Percentiles rank a stretch among this genome's conserved stretches.
These are phyloP conservation scores for Cadophora malorum DNA, from an alignment of 2,329 filamentous ascomycete genomes.

Conservation along the genomic window DNA sequence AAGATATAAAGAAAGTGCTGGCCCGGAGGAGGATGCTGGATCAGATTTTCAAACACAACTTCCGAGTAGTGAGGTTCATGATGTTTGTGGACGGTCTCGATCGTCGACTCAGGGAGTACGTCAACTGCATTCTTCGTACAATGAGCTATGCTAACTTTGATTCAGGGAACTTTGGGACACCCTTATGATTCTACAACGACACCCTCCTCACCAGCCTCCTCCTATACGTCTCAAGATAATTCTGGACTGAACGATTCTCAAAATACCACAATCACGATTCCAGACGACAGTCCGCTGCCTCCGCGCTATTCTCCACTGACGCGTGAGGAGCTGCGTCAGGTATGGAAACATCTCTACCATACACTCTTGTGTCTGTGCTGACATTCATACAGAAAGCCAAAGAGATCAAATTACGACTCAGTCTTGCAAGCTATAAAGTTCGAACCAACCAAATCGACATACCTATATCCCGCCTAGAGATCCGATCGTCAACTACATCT, in stretches of 20 bases:
- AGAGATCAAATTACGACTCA: conserved; percentile 70
- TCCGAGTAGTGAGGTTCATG: conserved; percentile 3
- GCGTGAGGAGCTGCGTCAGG: conserved; percentile 32
- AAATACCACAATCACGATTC: conserved; percentile 38
- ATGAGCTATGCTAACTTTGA: neutral
- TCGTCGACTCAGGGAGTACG: neutral
- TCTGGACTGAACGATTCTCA: conserved; percentile 37
- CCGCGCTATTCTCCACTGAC: conserved; percentile 18
- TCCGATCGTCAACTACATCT: conserved; percentile 39
- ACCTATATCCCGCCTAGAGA: conserved; percentile 65
- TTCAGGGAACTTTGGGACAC: conserved; percentile 3
- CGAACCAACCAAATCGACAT: conserved; percentile 73
- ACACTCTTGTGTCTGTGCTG: neutral
- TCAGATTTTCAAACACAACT: neutral
- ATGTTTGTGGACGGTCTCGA: neutral
- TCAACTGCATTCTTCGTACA: neutral
- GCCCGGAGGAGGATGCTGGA: conserved; percentile 6
- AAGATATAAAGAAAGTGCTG: conserved; percentile 5
- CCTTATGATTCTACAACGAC: neutral
- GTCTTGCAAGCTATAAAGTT: conserved; percentile 77
- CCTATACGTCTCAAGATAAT: conserved; percentile 24
- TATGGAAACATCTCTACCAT: conserved; percentile 21
- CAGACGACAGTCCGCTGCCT: conserved; percentile 27
- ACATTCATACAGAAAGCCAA: conserved; percentile 60
- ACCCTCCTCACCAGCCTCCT: conserved; percentile 20